Conservation (phyloP, 192 early-diverging fungal genomes). For the Linnemannia exigua region DNA sequence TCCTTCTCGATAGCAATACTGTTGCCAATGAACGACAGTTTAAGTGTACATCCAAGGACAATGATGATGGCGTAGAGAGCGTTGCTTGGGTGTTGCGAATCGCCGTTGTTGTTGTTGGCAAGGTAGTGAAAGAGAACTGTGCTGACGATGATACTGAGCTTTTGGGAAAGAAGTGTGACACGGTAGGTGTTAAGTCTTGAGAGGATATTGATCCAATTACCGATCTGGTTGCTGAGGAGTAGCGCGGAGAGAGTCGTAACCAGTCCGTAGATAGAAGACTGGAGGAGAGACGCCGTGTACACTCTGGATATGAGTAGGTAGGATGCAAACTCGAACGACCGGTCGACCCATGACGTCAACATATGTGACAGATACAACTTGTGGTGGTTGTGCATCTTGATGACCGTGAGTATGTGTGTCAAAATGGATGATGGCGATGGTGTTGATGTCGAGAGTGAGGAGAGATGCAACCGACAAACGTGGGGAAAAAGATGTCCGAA, state of each 20-base stretch:
- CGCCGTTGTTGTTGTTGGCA: background rate
- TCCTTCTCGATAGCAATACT: conserved; percentile 43
- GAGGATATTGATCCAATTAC: conserved; percentile 46
- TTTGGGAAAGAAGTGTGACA: conserved; percentile 25
- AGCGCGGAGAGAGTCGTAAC: conserved; percentile 24
- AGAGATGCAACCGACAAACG: too few relatives aligned
- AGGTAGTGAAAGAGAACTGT: conserved; percentile 20
- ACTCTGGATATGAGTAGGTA: conserved; percentile 35
- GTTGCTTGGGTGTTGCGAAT: background rate
- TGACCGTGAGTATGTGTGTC: background rate
- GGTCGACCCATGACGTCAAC: conserved; percentile 27
- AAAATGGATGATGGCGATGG: background rate
- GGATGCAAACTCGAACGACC: conserved; percentile 47
- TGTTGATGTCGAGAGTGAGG: background rate
- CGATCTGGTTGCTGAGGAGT: conserved; percentile 38
- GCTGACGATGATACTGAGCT: conserved; percentile 34
- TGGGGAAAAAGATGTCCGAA: too few relatives aligned
- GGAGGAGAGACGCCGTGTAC: conserved; percentile 24
- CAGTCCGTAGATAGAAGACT: conserved; percentile 45
- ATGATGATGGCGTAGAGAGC: conserved; percentile 28
- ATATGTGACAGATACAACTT: conserved; percentile 11
- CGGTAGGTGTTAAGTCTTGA: conserved; percentile 31
- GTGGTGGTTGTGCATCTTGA: background rate
- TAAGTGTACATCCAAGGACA: conserved; percentile 37
- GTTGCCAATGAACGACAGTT: conserved; percentile 27